phyloP scores from a whole-genome alignment of 75 land plant species.

The Picea glauca region DNA sequence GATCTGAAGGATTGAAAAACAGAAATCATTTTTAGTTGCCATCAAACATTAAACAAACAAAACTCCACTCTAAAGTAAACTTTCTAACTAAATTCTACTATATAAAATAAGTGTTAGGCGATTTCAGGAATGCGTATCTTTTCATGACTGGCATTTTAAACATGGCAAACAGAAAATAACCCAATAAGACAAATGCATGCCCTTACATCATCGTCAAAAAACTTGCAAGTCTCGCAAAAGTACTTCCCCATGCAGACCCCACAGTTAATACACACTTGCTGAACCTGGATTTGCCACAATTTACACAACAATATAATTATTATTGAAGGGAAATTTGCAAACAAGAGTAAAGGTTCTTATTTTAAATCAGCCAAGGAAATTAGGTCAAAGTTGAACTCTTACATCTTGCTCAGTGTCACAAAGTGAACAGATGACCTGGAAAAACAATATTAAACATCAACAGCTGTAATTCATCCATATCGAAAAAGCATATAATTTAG shows the following conservation, averaged over 20 bases:
- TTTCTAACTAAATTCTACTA: too few relatives aligned
- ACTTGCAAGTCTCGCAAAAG: constrained; percentile 39
- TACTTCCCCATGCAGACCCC: too few relatives aligned
- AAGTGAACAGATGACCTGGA: constrained; percentile 62
- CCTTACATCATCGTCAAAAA: constrained; percentile 77
- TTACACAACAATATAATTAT: background rate
- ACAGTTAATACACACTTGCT: constrained; percentile 44
- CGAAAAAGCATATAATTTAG: background rate
- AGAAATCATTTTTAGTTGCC: background rate
- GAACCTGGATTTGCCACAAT: constrained; percentile 29
- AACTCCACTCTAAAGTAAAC: background rate
- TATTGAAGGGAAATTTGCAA: background rate
- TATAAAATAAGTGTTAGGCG: too few relatives aligned
- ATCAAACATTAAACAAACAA: background rate
- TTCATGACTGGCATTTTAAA: too few relatives aligned
- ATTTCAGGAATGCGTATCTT: background rate
- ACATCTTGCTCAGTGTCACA: constrained; percentile 38
- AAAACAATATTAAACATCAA: background rate
- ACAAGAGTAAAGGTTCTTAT: background rate
- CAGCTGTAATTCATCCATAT: background rate
- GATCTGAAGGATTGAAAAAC: constrained; percentile 33
- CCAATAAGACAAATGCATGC: background rate
- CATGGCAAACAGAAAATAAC: too few relatives aligned
- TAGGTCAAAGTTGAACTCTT: constrained; percentile 4
- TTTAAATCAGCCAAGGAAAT: background rate